Conservation (phyloP, 306 rosid genomes). For the Malus orientalis region DNA sequence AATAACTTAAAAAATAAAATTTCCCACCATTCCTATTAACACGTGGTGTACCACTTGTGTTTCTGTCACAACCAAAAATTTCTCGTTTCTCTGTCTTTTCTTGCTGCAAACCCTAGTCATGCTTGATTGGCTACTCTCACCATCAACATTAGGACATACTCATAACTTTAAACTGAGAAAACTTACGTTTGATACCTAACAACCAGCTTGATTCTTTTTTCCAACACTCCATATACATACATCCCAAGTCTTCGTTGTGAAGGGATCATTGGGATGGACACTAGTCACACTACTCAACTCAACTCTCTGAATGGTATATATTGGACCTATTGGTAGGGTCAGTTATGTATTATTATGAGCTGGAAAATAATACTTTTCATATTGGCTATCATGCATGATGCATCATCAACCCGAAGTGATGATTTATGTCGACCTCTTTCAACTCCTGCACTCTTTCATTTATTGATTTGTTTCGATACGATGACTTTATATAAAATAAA, state of each 20-base stretch:
- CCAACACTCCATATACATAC: neutral
- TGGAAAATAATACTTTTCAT: neutral
- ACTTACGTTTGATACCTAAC: no score
- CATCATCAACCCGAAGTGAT: neutral
- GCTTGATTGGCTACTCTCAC: no score
- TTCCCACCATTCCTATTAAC: no score
- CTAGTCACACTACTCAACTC: neutral
- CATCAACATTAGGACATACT: fast-evolving
- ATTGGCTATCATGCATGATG: neutral
- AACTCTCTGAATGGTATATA: neutral
- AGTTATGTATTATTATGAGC: neutral
- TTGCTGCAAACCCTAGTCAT: neutral
- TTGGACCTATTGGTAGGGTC: neutral
- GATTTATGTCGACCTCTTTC: neutral
- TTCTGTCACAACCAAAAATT: no score
- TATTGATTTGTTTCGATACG: no score
- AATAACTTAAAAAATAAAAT: no score
- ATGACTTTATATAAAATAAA: no score
- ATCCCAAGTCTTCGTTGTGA: neutral
- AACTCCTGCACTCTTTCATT: neutral
- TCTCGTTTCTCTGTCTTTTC: neutral
- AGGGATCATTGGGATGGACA: neutral
- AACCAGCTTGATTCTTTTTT: fast-evolving
- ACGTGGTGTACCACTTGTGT: no score
- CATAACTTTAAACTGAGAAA: fast-evolving